phyloP scores from a whole-genome alignment of 2,329 filamentous ascomycete genomes.

The Leptographium procerum region DNA sequence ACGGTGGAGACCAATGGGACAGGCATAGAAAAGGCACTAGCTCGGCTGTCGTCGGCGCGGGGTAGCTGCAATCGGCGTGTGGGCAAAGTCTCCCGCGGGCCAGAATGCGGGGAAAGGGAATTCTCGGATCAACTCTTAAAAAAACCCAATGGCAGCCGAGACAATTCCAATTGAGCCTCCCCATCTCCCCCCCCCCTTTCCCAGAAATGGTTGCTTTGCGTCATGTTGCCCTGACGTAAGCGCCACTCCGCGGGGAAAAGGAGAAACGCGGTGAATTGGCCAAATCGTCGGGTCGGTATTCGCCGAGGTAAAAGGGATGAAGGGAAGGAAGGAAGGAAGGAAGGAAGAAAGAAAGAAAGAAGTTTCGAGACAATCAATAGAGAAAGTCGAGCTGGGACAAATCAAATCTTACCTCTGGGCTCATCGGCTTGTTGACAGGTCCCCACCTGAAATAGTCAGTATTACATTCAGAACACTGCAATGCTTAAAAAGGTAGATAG shows the following conservation, averaged over 20 bases:
- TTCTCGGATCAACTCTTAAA: background rate
- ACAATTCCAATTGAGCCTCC: background rate
- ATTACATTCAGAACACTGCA: no score
- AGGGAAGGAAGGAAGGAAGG: background rate
- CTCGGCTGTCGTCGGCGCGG: conserved; percentile 11
- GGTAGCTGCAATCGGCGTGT: background rate
- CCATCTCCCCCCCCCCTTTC: background rate
- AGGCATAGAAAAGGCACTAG: conserved; percentile 3
- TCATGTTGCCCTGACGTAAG: background rate
- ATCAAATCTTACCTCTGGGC: conserved; percentile 64
- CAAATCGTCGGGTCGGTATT: conserved; percentile 8
- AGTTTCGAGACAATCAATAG: background rate
- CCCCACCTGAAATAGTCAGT: conserved; percentile 50
- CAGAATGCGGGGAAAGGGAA: background rate
- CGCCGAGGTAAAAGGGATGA: background rate
- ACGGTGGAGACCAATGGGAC: no score
- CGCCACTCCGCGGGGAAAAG: background rate
- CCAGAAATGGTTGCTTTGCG: no score
- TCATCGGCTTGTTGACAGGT: conserved; percentile 99
- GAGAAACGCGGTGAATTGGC: background rate
- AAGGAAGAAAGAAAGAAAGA: conserved; percentile 1
- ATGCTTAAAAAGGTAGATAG: no score
- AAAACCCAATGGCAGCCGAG: background rate
- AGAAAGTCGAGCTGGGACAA: conserved; percentile 13
- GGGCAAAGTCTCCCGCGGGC: background rate